phyloP scores from a whole-genome alignment of 2,329 filamentous ascomycete species.

The Tympanopsis confertula region DNA sequence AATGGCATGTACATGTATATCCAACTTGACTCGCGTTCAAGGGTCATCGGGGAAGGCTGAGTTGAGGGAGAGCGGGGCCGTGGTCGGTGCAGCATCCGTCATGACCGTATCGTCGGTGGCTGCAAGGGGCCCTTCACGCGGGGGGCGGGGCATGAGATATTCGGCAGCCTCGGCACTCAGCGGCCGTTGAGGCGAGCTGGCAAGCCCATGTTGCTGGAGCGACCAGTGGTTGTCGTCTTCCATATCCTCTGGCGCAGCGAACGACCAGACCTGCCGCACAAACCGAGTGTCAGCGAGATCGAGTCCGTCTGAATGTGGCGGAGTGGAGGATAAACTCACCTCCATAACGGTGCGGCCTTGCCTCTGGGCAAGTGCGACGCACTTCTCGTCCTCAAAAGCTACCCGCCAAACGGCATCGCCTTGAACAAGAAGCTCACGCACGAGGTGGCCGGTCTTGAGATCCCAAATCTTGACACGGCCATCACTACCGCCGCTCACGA shows the following conservation, averaged over 20 bases:
- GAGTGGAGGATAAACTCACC: conserved; percentile 40
- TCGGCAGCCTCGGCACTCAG: conserved; percentile 37
- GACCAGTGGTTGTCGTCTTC: conserved; percentile 40
- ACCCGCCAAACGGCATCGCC: conserved; percentile 96
- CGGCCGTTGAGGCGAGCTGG: conserved; percentile 32
- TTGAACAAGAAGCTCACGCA: conserved; percentile 81
- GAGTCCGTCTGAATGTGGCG: conserved; percentile 3
- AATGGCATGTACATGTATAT: too few relatives aligned
- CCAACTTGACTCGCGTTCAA: too few relatives aligned
- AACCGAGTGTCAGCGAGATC: neutral
- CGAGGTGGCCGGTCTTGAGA: conserved; percentile 77
- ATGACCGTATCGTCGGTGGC: conserved; percentile 38
- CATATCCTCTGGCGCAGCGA: conserved; percentile 71
- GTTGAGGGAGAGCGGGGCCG: conserved; percentile 30
- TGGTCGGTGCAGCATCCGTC: conserved; percentile 42
- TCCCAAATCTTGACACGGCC: conserved; percentile 99
- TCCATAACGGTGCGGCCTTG: conserved; percentile 90
- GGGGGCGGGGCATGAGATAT: conserved; percentile 21
- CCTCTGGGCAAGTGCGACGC: conserved; percentile 84
- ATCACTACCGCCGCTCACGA: conserved; percentile 91
- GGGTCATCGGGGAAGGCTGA: too few relatives aligned
- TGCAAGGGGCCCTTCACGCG: conserved; percentile 15
- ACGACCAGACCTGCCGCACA: conserved; percentile 70
- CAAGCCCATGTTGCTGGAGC: conserved; percentile 31
- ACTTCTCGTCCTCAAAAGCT: conserved; percentile 96